Percentiles rank a stretch among this genome's conserved stretches.
Conservation (phyloP, 2,329 filamentous ascomycete species). For the Myriosclerotinia duriaeana region DNA sequence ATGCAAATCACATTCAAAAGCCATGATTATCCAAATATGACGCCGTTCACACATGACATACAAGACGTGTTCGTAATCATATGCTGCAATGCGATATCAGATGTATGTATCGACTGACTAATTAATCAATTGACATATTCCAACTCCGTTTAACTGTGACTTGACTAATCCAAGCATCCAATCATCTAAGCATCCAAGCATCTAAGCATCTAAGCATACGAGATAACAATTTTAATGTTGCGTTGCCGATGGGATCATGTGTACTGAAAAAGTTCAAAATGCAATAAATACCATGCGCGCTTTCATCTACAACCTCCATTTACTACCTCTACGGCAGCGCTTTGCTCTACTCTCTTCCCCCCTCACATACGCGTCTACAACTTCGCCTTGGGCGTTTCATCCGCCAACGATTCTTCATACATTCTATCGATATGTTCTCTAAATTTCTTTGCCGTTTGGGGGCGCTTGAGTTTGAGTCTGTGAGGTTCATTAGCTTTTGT, state of each 20-base stretch:
- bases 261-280: neutral
- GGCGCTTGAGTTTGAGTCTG: slow-evolving; percentile 71
- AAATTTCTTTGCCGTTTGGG: slow-evolving; percentile 59
- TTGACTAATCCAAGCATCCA: too few species aligned
- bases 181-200: too few species aligned
- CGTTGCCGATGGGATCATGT: neutral
- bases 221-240: too few species aligned
- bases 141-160: too few species aligned
- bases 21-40: too few species aligned
- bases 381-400: slow-evolving; percentile 45
- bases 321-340: neutral
- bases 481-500: slow-evolving; percentile 20
- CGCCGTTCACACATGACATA: too few species aligned
- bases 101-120: too few species aligned
- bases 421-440: slow-evolving; percentile 38
- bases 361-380: slow-evolving; percentile 44
- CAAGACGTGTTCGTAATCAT: too few species aligned
- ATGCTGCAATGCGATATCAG: too few species aligned
- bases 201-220: too few species aligned
- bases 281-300: neutral
- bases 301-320: neutral
- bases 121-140: too few species aligned
- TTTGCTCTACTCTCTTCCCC: neutral
- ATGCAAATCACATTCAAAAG: too few species aligned
- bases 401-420: slow-evolving; percentile 40